These are phyloP conservation scores for Codiaeum variegatum DNA, from an alignment of 441 rosid genomes.

Conservation along the genomic window DNA sequence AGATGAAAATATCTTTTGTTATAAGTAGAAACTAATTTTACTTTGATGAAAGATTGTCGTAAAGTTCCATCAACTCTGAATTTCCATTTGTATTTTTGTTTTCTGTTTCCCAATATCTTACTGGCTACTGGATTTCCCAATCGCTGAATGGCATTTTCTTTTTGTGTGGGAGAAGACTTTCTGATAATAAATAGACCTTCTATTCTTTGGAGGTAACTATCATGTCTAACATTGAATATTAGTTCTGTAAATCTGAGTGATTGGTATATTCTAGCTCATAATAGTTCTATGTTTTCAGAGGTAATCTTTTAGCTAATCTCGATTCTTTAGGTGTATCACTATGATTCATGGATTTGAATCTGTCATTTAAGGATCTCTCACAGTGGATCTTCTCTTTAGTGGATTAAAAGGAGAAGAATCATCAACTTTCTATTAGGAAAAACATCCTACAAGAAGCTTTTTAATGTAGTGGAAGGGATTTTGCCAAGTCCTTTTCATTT, in stretches of 20 bases:
- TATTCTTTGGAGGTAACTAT: no score
- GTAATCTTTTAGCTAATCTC: not conserved
- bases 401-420: not conserved
- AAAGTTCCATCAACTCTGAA: not conserved
- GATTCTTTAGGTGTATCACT: not conserved
- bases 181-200: no score
- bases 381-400: not conserved
- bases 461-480: not conserved
- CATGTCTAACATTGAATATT: not conserved
- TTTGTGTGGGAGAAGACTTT: no score
- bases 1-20: not conserved
- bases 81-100: not conserved
- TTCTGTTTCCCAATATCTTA: not conserved
- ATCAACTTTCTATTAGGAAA: not conserved
- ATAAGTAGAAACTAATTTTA: not conserved
- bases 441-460: not conserved
- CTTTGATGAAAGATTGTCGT: not conserved
- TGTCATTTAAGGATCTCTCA: not conserved
- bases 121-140: not conserved
- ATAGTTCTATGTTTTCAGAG: not conserved
- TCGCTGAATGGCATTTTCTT: no score
- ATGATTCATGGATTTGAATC: not conserved
- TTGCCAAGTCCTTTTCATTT: not conserved
- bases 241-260: not conserved
- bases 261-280: not conserved